phyloP scores from a whole-genome alignment of 257 asterid species.

The Nicotiana undulata region DNA sequence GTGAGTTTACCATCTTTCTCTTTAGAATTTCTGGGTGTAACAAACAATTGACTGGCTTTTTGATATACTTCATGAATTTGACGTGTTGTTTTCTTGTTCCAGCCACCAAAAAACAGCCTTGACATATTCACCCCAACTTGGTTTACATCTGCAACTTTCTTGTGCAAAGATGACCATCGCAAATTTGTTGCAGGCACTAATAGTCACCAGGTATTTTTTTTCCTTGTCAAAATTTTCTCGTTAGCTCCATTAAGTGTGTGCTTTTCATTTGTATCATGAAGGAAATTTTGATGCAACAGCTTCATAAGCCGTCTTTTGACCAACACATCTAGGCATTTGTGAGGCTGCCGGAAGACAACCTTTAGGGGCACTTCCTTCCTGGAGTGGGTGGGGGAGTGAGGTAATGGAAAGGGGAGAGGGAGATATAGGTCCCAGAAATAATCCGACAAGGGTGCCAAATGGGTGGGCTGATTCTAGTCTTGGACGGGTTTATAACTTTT shows the following conservation, averaged over 20 bases:
- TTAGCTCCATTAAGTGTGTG: neutral
- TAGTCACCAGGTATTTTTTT: conserved; percentile 59
- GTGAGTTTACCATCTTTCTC: conserved; percentile 35
- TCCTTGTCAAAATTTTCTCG: neutral
- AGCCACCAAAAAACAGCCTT: conserved; percentile 82
- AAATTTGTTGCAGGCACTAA: conserved; percentile 83
- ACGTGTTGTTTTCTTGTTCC: conserved; percentile 22
- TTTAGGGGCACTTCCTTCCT: neutral
- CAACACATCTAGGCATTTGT: neutral
- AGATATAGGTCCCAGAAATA: neutral
- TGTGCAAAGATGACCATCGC: conserved; percentile 77
- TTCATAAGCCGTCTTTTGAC: neutral
- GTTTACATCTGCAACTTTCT: conserved; percentile 82
- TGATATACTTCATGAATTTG: conserved; percentile 7
- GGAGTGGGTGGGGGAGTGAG: neutral
- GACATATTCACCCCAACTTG: conserved; percentile 83
- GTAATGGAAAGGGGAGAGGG: neutral
- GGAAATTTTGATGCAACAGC: neutral
- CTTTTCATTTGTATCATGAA: neutral
- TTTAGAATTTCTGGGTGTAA: neutral
- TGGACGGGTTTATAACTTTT: neutral
- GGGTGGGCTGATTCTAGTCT: neutral
- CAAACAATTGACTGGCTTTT: neutral
- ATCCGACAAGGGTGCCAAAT: neutral
- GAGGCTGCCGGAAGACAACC: neutral